Base-by-base conservation (phyloP, 75 land plant species). In the Ceratopteris richardii region DNA sequence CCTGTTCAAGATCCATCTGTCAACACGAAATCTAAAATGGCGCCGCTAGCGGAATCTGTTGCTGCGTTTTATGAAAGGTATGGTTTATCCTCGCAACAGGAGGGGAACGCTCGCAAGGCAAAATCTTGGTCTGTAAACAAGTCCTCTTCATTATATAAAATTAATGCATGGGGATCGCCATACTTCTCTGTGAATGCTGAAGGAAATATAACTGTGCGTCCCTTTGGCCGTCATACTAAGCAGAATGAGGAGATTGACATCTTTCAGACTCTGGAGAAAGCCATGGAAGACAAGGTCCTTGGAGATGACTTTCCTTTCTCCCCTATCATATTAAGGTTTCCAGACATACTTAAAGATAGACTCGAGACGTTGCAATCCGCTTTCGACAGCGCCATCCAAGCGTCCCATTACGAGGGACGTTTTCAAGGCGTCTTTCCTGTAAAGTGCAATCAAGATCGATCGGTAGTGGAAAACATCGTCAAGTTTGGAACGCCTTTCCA, bases 361-460 rank as follows among this genome's bases (percentile, higher is more conserved):
- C 77, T 92, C 14, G 81, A 75, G n/a, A 64, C 79, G 1, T 68
- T 92, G n/a, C 88, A 92, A 13, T 60, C 72, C 12, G 86, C 95
- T n/a, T 92, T 92, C 69, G 84, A 92, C 1, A 21, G 17, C 20
- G 86, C 86, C 0, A 64, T 92, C 37, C 44, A 37, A 13, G 31
- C 64, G 24, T 76, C 57, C 23, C 65, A 72, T 1, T 92, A 88
- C 53, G 64, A 46, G 6, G 62, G 87, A 0, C 80, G 61, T 26
- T 92, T 76, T 75, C 97, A 92, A 62, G 97, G 97, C 0, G 95
- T 92, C 1, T 92, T 74, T 60, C 97, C 97, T 11, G 97, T 92
- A 20, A 92, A 92, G 47, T 92, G 90, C 71, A 92, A 92, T 62
- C 97, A 96, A 60, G 97, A 92, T 47, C 72, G 81, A 51, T 85